Percentiles rank a stretch among this genome's conserved stretches.
These are phyloP conservation scores for Mycena rebaudengoi DNA, from an alignment of 768 basidiomycete genomes.

Conservation along the genomic window DNA sequence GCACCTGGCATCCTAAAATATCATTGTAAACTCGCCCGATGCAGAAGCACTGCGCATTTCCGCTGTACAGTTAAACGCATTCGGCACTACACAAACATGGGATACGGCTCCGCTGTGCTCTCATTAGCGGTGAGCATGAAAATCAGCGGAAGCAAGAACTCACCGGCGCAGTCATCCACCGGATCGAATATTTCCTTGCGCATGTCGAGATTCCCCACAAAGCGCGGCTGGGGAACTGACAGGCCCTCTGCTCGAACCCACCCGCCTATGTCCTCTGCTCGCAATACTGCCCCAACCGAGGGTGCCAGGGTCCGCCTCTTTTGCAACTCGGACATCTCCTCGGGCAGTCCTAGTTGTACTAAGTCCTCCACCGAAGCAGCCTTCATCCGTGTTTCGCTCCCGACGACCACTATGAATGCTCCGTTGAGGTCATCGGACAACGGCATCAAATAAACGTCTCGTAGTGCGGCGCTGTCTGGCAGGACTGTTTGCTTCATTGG, in stretches of 20 bases:
- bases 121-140: too few species aligned
- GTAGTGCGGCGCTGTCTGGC: constrained; percentile 28
- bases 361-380: neutral
- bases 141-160: constrained; percentile 17
- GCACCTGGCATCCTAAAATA: too few species aligned
- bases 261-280: constrained; percentile 32
- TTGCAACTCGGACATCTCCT: neutral
- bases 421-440: neutral
- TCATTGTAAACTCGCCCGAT: too few species aligned
- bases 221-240: constrained; percentile 21
- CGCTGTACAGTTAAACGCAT: too few species aligned
- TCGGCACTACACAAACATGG: too few species aligned
- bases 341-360: neutral
- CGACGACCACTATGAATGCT: constrained; percentile 19
- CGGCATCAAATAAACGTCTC: constrained; percentile 34
- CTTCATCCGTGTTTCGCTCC: constrained; percentile 16
- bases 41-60: too few species aligned
- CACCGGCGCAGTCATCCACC: constrained; percentile 33
- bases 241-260: constrained; percentile 26
- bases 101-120: too few species aligned
- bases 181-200: constrained; percentile 36
- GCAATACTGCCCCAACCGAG: constrained; percentile 26
- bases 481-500: constrained; percentile 30
- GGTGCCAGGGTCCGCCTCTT: neutral
- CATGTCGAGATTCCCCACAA: constrained; percentile 33